Evolutionary conservation across 192 early-diverging fungal genomes (phyloP).

Genomic region (Mortierella antarctica): DNA sequence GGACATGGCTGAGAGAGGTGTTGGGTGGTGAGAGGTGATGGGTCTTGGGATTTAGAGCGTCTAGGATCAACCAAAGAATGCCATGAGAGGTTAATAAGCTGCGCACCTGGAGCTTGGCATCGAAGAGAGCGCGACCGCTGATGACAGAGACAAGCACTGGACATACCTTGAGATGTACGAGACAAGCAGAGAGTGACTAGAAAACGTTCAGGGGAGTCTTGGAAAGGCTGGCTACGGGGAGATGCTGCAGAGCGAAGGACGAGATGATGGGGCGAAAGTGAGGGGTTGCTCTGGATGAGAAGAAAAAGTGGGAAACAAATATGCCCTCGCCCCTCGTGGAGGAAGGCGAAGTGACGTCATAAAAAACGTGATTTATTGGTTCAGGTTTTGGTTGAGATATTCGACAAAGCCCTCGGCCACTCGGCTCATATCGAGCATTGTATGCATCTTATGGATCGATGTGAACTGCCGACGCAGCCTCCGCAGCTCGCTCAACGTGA

Average conservation of each 20-base stretch:
- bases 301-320: background rate
- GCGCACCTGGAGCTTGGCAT: too few relatives aligned
- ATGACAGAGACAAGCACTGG: too few relatives aligned
- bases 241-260: too few relatives aligned
- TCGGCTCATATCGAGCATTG: slow-evolving; percentile 73
- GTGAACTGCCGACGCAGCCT: slow-evolving; percentile 85
- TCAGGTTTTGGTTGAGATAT: slow-evolving; percentile 90
- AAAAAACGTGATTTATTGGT: slow-evolving; percentile 11
- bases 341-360: too few relatives aligned
- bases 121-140: too few relatives aligned
- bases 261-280: background rate
- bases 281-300: background rate
- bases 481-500: slow-evolving; percentile 86
- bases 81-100: too few relatives aligned
- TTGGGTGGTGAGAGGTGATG: background rate
- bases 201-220: too few relatives aligned
- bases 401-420: slow-evolving; percentile 90
- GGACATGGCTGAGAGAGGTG: slow-evolving; percentile 29
- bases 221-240: too few relatives aligned
- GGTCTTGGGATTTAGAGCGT: background rate
- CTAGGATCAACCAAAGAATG: background rate
- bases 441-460: slow-evolving; percentile 89
- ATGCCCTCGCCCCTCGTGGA: background rate
- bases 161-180: too few relatives aligned
- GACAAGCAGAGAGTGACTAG: too few relatives aligned